These are phyloP conservation scores for Talaromyces nanjingensis DNA, from an alignment of 495 filamentous ascomycete species.

Conservation along the genomic window DNA sequence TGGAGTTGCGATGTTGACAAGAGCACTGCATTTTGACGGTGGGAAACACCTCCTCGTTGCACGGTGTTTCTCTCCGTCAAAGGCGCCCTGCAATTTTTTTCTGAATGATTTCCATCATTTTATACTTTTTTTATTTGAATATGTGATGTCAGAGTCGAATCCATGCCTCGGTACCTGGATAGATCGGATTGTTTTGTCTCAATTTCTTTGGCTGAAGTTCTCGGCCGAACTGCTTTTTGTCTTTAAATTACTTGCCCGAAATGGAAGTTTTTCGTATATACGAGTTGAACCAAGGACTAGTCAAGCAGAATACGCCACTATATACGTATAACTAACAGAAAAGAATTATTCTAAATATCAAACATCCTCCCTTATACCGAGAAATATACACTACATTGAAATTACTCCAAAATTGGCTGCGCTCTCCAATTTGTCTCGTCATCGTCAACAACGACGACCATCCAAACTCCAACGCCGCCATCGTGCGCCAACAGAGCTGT, in stretches of 20 bases:
- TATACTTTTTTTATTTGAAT: conserved; percentile 4
- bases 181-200: not conserved
- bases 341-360: not conserved
- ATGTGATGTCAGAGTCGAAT: not conserved
- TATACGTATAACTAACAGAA: not conserved
- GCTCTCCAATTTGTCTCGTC: conserved; percentile 18
- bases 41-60: too few species aligned
- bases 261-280: not conserved
- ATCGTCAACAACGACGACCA: conserved; percentile 52
- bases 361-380: not conserved
- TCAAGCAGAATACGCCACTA: not conserved
- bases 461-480: conserved; percentile 55
- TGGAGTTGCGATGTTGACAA: not conserved
- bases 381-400: not conserved
- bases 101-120: not conserved
- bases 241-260: not conserved
- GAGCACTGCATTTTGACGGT: conserved; percentile 1
- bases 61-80: too few species aligned
- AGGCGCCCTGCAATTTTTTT: too few species aligned
- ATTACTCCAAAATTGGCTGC: not conserved
- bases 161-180: not conserved
- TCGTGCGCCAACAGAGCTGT: conserved; percentile 52
- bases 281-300: not conserved
- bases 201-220: not conserved
- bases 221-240: not conserved